Conservation (phyloP, 1,139 yeast species). For the Sugiyamaella xylanicola region DNA sequence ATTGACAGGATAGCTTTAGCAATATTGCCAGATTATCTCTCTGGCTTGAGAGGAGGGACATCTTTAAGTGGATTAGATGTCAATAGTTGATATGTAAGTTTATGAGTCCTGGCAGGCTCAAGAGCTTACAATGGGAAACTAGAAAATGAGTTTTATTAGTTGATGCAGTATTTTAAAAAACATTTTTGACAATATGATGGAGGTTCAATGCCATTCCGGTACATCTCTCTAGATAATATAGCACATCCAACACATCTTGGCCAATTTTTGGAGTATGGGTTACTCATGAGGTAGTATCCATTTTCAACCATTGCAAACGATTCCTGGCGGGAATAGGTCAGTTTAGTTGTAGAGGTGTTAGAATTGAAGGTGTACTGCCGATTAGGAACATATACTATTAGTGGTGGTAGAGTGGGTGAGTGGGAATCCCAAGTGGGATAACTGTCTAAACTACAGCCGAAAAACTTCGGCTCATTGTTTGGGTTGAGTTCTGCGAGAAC, state of each 20-base stretch:
- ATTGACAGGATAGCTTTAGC: background rate
- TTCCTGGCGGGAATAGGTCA: constrained; percentile 49
- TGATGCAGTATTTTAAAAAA: constrained; percentile 63
- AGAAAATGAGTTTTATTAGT: constrained; percentile 15
- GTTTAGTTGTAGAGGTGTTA: constrained; percentile 51
- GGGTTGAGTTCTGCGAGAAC: constrained; percentile 60
- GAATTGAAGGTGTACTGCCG: constrained; percentile 51
- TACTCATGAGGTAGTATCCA: constrained; percentile 55
- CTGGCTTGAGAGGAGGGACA: too few species aligned
- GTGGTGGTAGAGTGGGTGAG: constrained; percentile 50
- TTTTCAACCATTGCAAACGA: constrained; percentile 52
- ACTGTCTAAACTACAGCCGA: constrained; percentile 71
- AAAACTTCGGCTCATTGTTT: constrained; percentile 50
- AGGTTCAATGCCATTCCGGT: constrained; percentile 59
- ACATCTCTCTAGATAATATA: constrained; percentile 70
- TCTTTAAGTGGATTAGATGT: too few species aligned
- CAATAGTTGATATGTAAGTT: too few species aligned
- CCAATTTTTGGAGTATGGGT: constrained; percentile 56
- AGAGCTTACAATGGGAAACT: too few species aligned
- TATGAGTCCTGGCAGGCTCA: too few species aligned
- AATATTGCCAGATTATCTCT: too few species aligned
- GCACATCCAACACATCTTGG: constrained; percentile 82
- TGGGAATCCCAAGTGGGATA: constrained; percentile 44
- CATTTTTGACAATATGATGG: constrained; percentile 68
- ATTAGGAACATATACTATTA: constrained; percentile 59